Conservation (phyloP, 2,329 filamentous ascomycete genomes). For the Chaetothyriales sp. region DNA sequence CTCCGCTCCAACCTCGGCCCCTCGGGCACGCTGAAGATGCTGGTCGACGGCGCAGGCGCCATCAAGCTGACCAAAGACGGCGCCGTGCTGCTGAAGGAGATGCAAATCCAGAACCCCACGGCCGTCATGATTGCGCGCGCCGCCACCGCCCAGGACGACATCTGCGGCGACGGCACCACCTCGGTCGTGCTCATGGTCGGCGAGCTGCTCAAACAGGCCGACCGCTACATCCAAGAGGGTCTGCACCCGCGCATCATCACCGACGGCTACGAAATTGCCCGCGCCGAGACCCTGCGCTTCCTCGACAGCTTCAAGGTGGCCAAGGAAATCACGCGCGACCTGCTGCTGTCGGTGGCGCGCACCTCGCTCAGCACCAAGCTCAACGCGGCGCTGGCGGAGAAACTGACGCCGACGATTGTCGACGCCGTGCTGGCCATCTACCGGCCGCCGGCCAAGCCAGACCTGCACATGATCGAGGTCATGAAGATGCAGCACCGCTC, state of each 20-base stretch:
- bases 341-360: constrained; percentile 80
- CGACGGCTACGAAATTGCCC: constrained; percentile 94
- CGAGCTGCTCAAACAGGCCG: constrained; percentile 93
- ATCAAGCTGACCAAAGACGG: constrained; percentile 99
- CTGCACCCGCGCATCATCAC: constrained; percentile 93
- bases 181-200: constrained; percentile 91
- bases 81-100: constrained; percentile 63
- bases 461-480: constrained; percentile 98
- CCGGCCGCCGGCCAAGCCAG: constrained; percentile 75
- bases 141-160: constrained; percentile 95
- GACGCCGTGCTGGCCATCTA: constrained; percentile 94
- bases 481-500: constrained; percentile 99
- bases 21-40: constrained; percentile 91
- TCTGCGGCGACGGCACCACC: constrained; percentile 94
- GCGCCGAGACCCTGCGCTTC: constrained; percentile 87
- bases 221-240: constrained; percentile 92
- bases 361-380: constrained; percentile 94
- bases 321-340: constrained; percentile 79
- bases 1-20: constrained; percentile 93
- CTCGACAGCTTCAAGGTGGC: constrained; percentile 85
- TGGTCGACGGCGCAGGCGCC: constrained; percentile 60
- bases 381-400: constrained; percentile 73
- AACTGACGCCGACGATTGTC: constrained; percentile 88
- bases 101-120: constrained; percentile 53
- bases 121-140: constrained; percentile 70